Percentiles rank a stretch among this genome's conserved stretches.
These are phyloP conservation scores for Cercophora newfieldiana DNA, from an alignment of 495 filamentous ascomycete species.

Conservation along the genomic window DNA sequence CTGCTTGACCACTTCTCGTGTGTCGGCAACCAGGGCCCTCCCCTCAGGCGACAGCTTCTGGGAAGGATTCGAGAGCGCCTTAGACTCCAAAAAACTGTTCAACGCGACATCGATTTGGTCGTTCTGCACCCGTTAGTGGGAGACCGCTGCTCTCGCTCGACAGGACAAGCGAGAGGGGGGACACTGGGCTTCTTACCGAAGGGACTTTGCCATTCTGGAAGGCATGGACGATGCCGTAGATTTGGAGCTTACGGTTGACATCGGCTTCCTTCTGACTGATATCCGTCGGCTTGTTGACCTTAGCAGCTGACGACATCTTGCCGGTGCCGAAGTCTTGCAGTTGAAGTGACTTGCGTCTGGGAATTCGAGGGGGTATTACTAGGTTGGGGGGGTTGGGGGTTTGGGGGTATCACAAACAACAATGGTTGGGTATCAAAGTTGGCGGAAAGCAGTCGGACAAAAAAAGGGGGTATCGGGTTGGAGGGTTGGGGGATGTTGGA, in stretches of 20 bases:
- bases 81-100: constrained; percentile 75
- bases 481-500: neutral
- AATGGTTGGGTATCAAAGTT: neutral
- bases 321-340: neutral
- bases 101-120: constrained; percentile 94
- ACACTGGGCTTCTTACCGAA: constrained; percentile 79
- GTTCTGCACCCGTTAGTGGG: constrained; percentile 51
- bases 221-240: constrained; percentile 88
- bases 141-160: neutral
- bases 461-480: neutral
- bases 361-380: constrained; percentile 16
- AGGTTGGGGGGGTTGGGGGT: neutral
- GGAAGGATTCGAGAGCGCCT: constrained; percentile 68
- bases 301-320: constrained; percentile 32
- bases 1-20: constrained; percentile 80
- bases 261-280: constrained; percentile 62
- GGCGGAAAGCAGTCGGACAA: neutral
- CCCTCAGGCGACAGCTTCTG: constrained; percentile 81
- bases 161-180: no score
- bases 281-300: constrained; percentile 67
- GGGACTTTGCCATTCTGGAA: constrained; percentile 90
- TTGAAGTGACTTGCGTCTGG: neutral
- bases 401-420: constrained; percentile 24
- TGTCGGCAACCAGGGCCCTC: constrained; percentile 69
- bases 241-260: constrained; percentile 90